phyloP scores from a whole-genome alignment of 2,329 filamentous ascomycete species.

The Neodidymelliopsis sp. region DNA sequence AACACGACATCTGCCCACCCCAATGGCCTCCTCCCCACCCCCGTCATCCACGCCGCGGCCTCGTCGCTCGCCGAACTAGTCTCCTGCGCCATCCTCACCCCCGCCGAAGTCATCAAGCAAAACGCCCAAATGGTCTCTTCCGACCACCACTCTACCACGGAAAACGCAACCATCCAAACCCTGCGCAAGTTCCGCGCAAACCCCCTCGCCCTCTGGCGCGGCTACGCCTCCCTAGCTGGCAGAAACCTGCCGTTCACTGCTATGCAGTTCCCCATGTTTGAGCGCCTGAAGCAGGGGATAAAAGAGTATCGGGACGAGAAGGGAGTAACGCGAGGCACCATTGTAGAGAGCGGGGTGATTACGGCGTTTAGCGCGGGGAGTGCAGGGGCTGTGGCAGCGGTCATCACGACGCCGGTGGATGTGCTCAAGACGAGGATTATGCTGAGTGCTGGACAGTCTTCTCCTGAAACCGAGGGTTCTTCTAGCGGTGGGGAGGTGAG shows the following conservation, averaged over 20 bases:
- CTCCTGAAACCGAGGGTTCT: too few species aligned
- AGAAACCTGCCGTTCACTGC: constrained; percentile 88
- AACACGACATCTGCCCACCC: constrained; percentile 48
- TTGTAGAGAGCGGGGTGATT: constrained; percentile 73
- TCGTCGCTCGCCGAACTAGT: constrained; percentile 82
- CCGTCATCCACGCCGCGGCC: constrained; percentile 74
- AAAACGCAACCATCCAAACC: constrained; percentile 65
- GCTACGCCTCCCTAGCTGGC: constrained; percentile 82
- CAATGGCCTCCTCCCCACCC: constrained; percentile 64
- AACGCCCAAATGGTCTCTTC: constrained; percentile 82
- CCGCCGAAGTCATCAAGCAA: constrained; percentile 90
- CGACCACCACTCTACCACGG: constrained; percentile 30
- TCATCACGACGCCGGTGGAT: constrained; percentile 87
- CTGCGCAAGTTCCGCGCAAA: constrained; percentile 63
- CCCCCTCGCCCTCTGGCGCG: constrained; percentile 66
- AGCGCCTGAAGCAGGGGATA: constrained; percentile 68
- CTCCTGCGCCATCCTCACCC: constrained; percentile 85
- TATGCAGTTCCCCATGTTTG: constrained; percentile 87
- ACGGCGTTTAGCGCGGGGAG: constrained; percentile 77
- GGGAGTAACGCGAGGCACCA: constrained; percentile 47
- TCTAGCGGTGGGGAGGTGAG: background rate
- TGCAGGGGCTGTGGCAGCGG: constrained; percentile 77
- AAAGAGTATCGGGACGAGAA: constrained; percentile 53
- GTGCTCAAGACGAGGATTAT: constrained; percentile 92
- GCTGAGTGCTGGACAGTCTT: constrained; percentile 69